Percentiles rank a stretch among this genome's conserved stretches.
phyloP scores from a whole-genome alignment of 2,329 filamentous ascomycete genomes.

The Akanthomyces lecanii region DNA sequence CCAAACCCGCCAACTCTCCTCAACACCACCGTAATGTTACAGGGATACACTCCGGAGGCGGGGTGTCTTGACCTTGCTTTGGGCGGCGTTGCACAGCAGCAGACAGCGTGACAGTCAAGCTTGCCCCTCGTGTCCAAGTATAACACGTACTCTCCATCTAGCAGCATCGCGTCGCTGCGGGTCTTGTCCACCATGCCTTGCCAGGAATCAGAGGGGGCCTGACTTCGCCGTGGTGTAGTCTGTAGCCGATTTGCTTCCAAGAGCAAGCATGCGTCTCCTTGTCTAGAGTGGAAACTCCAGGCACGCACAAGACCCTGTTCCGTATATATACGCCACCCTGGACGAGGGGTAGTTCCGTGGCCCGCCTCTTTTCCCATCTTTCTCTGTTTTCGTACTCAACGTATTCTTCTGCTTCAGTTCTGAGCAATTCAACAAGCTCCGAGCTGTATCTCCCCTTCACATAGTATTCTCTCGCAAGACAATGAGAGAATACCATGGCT shows the following conservation, averaged over 20 bases:
- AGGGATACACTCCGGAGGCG: conserved; percentile 9
- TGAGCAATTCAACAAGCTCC: conserved; percentile 31
- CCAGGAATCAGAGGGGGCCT: neutral
- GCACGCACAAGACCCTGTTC: conserved; percentile 13
- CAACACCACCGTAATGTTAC: neutral
- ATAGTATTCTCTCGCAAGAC: conserved; percentile 32
- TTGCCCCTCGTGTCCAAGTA: conserved; percentile 5
- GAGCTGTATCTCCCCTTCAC: conserved; percentile 23
- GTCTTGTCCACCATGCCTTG: neutral
- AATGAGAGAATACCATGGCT: conserved; percentile 71
- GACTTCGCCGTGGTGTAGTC: neutral
- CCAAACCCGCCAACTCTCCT: neutral
- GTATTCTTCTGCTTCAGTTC: conserved; percentile 27
- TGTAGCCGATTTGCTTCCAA: neutral
- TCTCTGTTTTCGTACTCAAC: conserved; percentile 19
- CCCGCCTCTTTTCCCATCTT: conserved; percentile 19
- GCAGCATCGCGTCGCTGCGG: conserved; percentile 4
- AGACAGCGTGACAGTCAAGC: neutral
- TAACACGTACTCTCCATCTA: neutral
- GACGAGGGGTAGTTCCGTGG: conserved; percentile 16
- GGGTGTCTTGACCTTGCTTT: neutral
- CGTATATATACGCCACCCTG: conserved; percentile 18
- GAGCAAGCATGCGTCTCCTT: conserved; percentile 8
- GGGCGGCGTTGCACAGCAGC: neutral
- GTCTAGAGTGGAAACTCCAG: conserved; percentile 18